Conservation (phyloP, 495 filamentous ascomycete species). For the Eremomyces bilateralis region DNA sequence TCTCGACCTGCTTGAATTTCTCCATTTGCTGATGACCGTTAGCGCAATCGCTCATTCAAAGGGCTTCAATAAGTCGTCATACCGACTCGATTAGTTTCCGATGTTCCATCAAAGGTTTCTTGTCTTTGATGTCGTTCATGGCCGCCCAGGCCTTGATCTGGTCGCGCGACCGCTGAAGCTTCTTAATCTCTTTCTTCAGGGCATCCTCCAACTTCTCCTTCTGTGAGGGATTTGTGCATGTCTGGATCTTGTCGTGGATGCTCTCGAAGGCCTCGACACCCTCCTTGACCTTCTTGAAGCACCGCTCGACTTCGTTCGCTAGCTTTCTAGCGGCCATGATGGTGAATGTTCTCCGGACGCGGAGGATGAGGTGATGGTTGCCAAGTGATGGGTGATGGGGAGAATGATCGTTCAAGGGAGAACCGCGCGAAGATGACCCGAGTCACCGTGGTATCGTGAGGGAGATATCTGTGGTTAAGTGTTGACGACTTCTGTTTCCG, state of each 20-base stretch:
- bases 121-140: conserved; percentile 96
- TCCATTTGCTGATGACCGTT: conserved; percentile 70
- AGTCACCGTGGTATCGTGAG: no score
- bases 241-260: conserved; percentile 89
- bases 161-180: conserved; percentile 87
- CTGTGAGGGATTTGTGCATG: conserved; percentile 75
- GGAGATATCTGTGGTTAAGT: no score
- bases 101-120: conserved; percentile 80
- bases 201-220: conserved; percentile 96
- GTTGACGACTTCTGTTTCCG: no score
- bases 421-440: no score
- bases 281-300: conserved; percentile 91
- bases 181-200: conserved; percentile 98
- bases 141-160: conserved; percentile 98
- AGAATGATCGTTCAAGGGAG: no score
- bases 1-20: conserved; percentile 98
- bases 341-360: no score
- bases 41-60: no score
- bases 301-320: conserved; percentile 91
- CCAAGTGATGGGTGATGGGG: no score
- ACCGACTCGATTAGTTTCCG: conserved; percentile 92
- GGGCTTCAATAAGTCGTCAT: conserved; percentile 12
- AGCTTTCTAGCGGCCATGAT: conserved; percentile 86
- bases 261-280: conserved; percentile 80
- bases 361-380: no score